These are phyloP conservation scores for Lactuca saligna DNA, from an alignment of 129 eudicot genomes.

Conservation along the genomic window DNA sequence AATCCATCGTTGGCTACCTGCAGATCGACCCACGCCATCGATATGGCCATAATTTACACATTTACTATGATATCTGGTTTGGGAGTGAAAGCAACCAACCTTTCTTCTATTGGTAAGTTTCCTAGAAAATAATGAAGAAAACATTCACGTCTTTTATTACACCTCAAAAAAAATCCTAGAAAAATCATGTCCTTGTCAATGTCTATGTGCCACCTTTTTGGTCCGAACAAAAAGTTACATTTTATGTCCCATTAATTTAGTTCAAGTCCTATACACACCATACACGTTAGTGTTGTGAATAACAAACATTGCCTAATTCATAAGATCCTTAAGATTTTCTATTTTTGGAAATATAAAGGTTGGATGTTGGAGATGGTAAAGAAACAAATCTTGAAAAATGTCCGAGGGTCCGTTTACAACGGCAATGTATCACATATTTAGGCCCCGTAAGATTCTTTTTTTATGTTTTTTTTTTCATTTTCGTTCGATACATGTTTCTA, in stretches of 20 bases:
- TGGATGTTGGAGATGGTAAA: conserved; percentile 97
- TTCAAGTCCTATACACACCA: neutral
- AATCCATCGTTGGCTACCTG: neutral
- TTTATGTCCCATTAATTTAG: neutral
- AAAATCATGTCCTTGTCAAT: too few relatives aligned
- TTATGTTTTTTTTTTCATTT: neutral
- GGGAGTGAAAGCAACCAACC: conserved; percentile 76
- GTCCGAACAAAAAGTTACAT: too few relatives aligned
- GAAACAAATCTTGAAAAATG: conserved; percentile 76
- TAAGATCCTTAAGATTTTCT: conserved; percentile 6
- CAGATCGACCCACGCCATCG: conserved; percentile 98
- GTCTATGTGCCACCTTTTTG: too few relatives aligned
- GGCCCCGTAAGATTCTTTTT: conserved; percentile 54
- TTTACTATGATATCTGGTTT: conserved; percentile 79
- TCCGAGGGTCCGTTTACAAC: conserved; percentile 62
- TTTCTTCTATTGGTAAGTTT: conserved; percentile 86
- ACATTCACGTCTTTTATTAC: too few relatives aligned
- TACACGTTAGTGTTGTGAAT: too few relatives aligned
- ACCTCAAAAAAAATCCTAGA: too few relatives aligned
- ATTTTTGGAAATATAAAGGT: conserved; percentile 45
- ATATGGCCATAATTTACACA: conserved; percentile 78
- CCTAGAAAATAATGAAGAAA: too few relatives aligned
- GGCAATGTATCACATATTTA: conserved; percentile 79
- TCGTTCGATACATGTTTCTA: conserved; percentile 3
- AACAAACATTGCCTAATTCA: neutral